Percentiles rank a stretch among this genome's conserved stretches.
phyloP scores from a whole-genome alignment of 768 basidiomycete genomes.

The Boletus barrowsii region DNA sequence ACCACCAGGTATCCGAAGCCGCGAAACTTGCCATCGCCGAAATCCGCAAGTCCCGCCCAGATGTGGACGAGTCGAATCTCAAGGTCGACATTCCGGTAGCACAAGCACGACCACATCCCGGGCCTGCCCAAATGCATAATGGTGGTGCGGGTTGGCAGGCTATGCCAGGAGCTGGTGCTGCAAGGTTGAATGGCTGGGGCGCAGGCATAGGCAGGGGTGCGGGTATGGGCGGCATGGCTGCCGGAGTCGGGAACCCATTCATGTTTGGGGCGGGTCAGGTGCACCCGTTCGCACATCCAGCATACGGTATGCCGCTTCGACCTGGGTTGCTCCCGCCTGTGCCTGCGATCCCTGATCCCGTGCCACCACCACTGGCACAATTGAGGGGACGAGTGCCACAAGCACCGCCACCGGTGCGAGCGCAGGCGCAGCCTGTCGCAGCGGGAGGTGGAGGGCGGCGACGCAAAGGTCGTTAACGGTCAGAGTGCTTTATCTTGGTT shows the following conservation, averaged over 20 bases:
- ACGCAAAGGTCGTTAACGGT: conserved; percentile 7
- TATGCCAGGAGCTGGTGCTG: not conserved
- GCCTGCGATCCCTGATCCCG: not conserved
- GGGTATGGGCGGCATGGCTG: conserved; percentile 1
- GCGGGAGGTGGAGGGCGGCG: conserved; percentile 5
- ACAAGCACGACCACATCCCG: not conserved
- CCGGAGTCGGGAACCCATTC: not conserved
- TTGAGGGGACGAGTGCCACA: not conserved
- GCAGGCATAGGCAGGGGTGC: not conserved
- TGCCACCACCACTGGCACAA: not conserved
- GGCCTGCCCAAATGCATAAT: not conserved
- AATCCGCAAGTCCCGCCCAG: conserved; percentile 57
- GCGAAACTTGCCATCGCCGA: conserved; percentile 65
- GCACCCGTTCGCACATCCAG: conserved; percentile 8
- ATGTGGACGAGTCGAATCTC: conserved; percentile 56
- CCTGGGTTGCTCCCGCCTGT: not conserved
- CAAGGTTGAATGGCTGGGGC: not conserved
- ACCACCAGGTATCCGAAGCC: conserved; percentile 60
- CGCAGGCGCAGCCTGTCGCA: not conserved
- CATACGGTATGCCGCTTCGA: not conserved
- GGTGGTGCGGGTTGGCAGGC: not conserved
- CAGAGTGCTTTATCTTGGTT: not conserved
- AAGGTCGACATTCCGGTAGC: conserved; percentile 59
- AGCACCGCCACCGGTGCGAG: not conserved
- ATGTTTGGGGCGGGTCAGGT: conserved; percentile 17